Percentiles rank a stretch among this genome's conserved stretches.
phyloP scores from a whole-genome alignment of 2,329 filamentous ascomycete genomes.

The Botrytis fragariae region DNA sequence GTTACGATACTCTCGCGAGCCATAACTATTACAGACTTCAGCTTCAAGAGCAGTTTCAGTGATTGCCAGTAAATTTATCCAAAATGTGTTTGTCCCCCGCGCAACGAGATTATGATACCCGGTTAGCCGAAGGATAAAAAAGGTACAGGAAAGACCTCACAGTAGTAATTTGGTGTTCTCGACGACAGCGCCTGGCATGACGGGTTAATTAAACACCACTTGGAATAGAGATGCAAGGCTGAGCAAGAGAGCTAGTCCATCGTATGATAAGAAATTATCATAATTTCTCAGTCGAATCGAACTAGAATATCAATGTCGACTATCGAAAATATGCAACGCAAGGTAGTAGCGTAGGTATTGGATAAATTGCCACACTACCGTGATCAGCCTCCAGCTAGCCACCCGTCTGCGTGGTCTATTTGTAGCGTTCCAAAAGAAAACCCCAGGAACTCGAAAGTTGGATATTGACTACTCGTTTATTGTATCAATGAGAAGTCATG shows the following conservation, averaged over 20 bases:
- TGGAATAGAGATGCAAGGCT: background rate
- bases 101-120: background rate
- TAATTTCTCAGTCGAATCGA: background rate
- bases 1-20: background rate
- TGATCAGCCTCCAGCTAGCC: background rate
- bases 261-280: background rate
- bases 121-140: background rate
- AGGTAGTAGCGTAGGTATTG: background rate
- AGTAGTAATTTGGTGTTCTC: background rate
- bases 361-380: background rate
- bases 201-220: background rate
- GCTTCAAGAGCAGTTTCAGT: background rate
- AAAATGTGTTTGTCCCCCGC: background rate
- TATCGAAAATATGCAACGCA: slow-evolving; percentile 1
- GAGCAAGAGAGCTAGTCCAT: background rate
- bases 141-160: background rate
- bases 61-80: background rate
- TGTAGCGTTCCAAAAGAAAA: background rate
- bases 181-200: background rate
- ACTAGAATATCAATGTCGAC: background rate
- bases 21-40: background rate
- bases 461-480: background rate
- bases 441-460: background rate
- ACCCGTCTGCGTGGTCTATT: background rate
- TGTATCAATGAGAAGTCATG: background rate